These are phyloP conservation scores for Penicillium sp. DNA, from an alignment of 2,329 filamentous ascomycete genomes.

Conservation along the genomic window DNA sequence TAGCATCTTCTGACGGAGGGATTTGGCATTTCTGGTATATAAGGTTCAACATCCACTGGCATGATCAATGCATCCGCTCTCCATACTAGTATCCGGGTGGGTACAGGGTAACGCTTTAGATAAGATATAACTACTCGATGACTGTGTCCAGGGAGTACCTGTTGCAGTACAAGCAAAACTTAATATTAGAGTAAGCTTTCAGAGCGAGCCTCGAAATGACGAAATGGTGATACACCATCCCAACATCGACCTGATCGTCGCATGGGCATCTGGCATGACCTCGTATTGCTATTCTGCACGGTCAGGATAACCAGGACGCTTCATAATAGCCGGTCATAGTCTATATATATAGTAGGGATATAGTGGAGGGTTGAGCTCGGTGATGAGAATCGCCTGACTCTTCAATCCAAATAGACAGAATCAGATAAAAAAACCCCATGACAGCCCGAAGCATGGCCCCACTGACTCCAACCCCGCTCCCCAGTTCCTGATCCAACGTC, in stretches of 20 bases:
- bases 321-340: not conserved
- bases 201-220: not conserved
- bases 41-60: too few relatives aligned
- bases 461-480: constrained; percentile 20
- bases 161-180: too few relatives aligned
- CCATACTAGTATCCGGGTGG: too few relatives aligned
- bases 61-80: too few relatives aligned
- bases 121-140: too few relatives aligned
- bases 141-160: too few relatives aligned
- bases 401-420: not conserved
- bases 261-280: not conserved
- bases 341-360: not conserved
- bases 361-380: not conserved
- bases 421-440: not conserved
- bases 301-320: not conserved
- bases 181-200: too few relatives aligned
- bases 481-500: constrained; percentile 17
- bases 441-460: constrained; percentile 8
- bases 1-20: too few relatives aligned
- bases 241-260: not conserved
- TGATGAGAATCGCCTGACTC: not conserved
- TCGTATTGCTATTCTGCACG: not conserved
- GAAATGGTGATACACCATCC: not conserved
- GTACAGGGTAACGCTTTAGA: too few relatives aligned
- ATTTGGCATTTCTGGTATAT: too few relatives aligned